A percentile compares a stretch with the other conserved stretches of the same genome.
Conservation (phyloP, 495 filamentous ascomycete species). For the Penicillium chermesinum region DNA sequence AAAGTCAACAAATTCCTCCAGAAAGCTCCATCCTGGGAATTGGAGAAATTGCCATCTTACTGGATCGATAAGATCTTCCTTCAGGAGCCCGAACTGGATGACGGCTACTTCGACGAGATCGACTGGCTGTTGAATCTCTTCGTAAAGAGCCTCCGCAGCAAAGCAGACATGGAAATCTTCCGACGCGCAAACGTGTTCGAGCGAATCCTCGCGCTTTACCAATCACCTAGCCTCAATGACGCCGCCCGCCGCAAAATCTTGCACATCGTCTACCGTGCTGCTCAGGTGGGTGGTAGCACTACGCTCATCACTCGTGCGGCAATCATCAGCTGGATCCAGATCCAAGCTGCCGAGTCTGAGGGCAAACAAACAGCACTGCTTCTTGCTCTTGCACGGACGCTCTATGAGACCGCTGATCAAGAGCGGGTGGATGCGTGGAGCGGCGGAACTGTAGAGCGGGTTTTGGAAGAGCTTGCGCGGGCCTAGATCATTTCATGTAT, state of each 20-base stretch:
- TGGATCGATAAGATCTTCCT: constrained; percentile 69
- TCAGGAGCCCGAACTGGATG: constrained; percentile 64
- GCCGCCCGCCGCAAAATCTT: constrained; percentile 63
- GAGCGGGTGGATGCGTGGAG: constrained; percentile 65
- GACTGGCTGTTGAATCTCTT: constrained; percentile 79
- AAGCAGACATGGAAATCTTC: constrained; percentile 74
- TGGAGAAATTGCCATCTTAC: constrained; percentile 66
- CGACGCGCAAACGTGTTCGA: constrained; percentile 76
- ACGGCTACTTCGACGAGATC: constrained; percentile 68
- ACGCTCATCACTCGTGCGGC: constrained; percentile 82
- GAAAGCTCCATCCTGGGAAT: constrained; percentile 65
- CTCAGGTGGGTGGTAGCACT: constrained; percentile 70
- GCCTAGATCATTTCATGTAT: too few species aligned
- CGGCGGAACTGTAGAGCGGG: constrained; percentile 37
- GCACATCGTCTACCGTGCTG: constrained; percentile 66
- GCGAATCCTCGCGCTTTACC: constrained; percentile 65
- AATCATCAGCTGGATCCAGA: constrained; percentile 73
- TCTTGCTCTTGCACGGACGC: constrained; percentile 50
- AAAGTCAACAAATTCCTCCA: constrained; percentile 84
- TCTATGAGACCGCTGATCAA: constrained; percentile 69
- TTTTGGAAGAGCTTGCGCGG: constrained; percentile 25
- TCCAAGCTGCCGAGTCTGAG: constrained; percentile 41
- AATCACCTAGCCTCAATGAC: constrained; percentile 56
- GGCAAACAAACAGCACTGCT: constrained; percentile 46
- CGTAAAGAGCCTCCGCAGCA: constrained; percentile 59